Base-by-base conservation (phyloP, 2,329 filamentous ascomycete species). In the Shiraia sp. region DNA sequence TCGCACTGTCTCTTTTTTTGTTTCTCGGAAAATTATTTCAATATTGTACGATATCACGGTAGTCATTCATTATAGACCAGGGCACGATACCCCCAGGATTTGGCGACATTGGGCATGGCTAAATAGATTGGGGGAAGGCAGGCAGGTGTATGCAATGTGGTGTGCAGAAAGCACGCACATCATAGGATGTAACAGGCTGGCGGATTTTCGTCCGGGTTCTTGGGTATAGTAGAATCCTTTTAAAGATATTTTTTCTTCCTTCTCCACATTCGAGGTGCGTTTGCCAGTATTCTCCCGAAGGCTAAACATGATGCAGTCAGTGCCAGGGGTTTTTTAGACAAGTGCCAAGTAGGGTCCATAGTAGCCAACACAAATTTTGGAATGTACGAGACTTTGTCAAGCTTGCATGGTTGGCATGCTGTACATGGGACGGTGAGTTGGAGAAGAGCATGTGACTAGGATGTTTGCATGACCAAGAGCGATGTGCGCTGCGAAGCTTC, bases 21-120 rank as follows among this genome's bases (percentile, higher is more conserved):
- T 12, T n/a, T 24, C 17, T 12, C 19, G 8, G 19, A 22, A 8
- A 22, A 10, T 19, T 10, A 12, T 14, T 23, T 19, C 31, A 10
- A 35, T 25, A 29, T 40, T 40, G 37, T 37, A 31, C 7, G n/a
- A 36, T 19, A 36, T 36, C 34, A 19, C 15, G 10, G 34, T 14
- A 28, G 10, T 28, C 30, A 10, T 17, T 29, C 13, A 12, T 26
- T 24, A 35, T 40, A 34, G 38, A 40, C 32, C 19, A 40, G 31
- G 31, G 38, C 23, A 26, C 29, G 36, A 32, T 40, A 40, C 36
- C 36, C 8, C 36, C 36, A 29, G 29, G 13, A 12, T 27, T 33
- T 36, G n/a, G 25, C 19, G 19, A 8, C 4, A 7, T 29, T 29
- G 13, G 5, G 15, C 12, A 35, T 17, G 34, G 24, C 25, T 19